phyloP scores from a whole-genome alignment of 345 rosid species.

The Anacardium occidentale region DNA sequence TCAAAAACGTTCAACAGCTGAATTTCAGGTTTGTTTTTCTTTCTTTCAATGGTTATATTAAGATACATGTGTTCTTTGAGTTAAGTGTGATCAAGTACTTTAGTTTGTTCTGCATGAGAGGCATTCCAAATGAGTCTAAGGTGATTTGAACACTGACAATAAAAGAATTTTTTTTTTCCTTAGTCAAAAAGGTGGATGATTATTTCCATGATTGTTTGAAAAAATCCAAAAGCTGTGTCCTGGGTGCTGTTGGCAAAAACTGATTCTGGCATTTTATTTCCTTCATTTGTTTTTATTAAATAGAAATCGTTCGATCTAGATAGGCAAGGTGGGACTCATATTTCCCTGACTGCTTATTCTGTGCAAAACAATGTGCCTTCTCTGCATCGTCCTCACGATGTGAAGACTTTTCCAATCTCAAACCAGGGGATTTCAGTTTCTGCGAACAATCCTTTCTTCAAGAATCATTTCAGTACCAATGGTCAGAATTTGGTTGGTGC shows the following conservation, averaged over 20 bases:
- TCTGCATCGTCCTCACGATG: slow-evolving; percentile 27
- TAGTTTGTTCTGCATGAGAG: slow-evolving; percentile 1
- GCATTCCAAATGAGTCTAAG: background rate
- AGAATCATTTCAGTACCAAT: slow-evolving; percentile 32
- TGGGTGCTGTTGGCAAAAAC: slow-evolving; percentile 2
- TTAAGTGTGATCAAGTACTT: background rate
- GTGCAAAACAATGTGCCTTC: slow-evolving; percentile 31
- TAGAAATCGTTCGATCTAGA: slow-evolving; percentile 38
- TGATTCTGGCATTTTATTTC: slow-evolving; percentile 10
- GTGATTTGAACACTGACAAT: background rate
- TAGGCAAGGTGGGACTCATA: slow-evolving; percentile 34
- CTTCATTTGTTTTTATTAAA: slow-evolving; percentile 17
- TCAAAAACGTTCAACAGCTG: slow-evolving; percentile 22
- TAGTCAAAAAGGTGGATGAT: background rate
- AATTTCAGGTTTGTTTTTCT: slow-evolving; percentile 36
- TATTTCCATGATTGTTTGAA: background rate
- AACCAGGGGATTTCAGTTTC: slow-evolving; percentile 30
- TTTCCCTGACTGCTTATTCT: slow-evolving; percentile 34
- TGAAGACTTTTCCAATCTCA: slow-evolving; percentile 38
- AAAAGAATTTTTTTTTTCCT: background rate
- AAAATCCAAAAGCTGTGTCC: background rate
- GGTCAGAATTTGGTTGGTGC: slow-evolving; percentile 23
- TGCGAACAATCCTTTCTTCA: slow-evolving; percentile 32
- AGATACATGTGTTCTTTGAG: background rate
- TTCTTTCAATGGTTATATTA: background rate